Evolutionary conservation across 192 early-diverging fungal species (phyloP), one percentile per base, ranked within the genome.

Genomic region (Helicostylum pulchrum): DNA sequence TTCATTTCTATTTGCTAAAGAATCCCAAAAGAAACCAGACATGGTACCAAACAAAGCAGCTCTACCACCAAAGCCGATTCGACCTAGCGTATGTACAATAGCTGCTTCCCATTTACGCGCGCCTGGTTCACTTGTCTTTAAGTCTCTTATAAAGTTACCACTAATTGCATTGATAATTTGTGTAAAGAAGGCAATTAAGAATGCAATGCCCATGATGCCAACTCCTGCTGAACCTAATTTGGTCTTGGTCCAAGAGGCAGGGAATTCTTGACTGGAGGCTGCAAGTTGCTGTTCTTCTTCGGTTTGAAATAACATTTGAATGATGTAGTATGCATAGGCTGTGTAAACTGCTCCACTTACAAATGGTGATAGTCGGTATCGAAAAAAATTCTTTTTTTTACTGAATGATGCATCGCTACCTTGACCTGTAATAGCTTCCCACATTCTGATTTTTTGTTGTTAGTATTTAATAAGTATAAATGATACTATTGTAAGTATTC

Each of bases 351-450:
- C 61, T 30, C 71, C 77, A 11, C 70, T 73, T 9, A 81, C 79
- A 54, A 81, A 71, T 2, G 79, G 79, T 26, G 70, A 67, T 6
- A 81, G 65, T 19, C 79, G 70, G 50, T 67, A 81, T 17, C 70
- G 61, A 54, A 81, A 81, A 34, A 81, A 78, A 54, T 81, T 81
- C 46, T 71, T 69, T 21, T 55, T 61, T 47, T 67, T 65, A 43
- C 68, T 46, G 36, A 77, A 77, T 31, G 73, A 65, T 9, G 67
- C 66, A 44, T 81, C 79, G 12, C 59, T 62, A 7, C 79, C 79
- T 74, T 79, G 79, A 23, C 68, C 77, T 12, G 77, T 78, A 21
- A 73, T 53, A 7, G 65, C 63, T 63, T 81, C 79, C 79, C 79
- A 81, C 31, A 78, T 74, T 46, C 79, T 69, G 34, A 20, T n/a